Conservation (phyloP, 1,284 basidiomycete species). For the Thecaphora frezii region DNA sequence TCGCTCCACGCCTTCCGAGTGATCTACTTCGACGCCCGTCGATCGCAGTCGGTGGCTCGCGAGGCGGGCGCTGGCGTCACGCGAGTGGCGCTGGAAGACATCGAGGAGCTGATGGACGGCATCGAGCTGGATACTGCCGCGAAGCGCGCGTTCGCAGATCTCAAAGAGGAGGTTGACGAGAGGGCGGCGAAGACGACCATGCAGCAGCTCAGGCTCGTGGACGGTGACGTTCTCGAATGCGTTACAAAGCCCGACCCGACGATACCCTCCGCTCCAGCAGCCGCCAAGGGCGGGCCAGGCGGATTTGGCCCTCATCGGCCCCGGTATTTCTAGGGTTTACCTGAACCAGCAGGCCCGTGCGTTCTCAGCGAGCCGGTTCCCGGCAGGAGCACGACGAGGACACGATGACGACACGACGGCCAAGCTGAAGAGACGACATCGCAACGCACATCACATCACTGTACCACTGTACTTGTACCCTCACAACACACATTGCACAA, state of each 20-base stretch:
- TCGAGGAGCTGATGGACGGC: slow-evolving; percentile 18
- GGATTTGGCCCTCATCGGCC: background rate
- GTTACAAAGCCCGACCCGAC: slow-evolving; percentile 27
- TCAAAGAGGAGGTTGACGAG: slow-evolving; percentile 24
- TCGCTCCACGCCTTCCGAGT: slow-evolving; percentile 41
- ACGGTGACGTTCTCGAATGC: slow-evolving; percentile 38
- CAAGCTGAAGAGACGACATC: too few species aligned
- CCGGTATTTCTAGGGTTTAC: background rate
- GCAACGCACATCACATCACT: too few species aligned
- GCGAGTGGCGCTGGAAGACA: slow-evolving; percentile 20
- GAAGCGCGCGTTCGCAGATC: background rate
- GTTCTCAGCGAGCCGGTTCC: too few species aligned
- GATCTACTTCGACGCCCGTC: slow-evolving; percentile 16
- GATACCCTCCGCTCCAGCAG: background rate
- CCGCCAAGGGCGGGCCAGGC: background rate
- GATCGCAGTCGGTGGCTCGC: slow-evolving; percentile 11
- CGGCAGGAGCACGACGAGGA: too few species aligned
- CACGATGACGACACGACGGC: too few species aligned
- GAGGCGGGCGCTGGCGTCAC: slow-evolving; percentile 34
- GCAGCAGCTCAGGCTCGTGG: slow-evolving; percentile 18
- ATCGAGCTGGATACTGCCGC: slow-evolving; percentile 12
- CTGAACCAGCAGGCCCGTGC: too few species aligned
- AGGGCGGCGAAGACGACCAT: slow-evolving; percentile 25
- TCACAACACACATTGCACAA: too few species aligned
- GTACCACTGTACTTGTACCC: too few species aligned